Base-by-base conservation (phyloP, 108 stramenopile genomes). In the Chaetoceros muelleri region DNA sequence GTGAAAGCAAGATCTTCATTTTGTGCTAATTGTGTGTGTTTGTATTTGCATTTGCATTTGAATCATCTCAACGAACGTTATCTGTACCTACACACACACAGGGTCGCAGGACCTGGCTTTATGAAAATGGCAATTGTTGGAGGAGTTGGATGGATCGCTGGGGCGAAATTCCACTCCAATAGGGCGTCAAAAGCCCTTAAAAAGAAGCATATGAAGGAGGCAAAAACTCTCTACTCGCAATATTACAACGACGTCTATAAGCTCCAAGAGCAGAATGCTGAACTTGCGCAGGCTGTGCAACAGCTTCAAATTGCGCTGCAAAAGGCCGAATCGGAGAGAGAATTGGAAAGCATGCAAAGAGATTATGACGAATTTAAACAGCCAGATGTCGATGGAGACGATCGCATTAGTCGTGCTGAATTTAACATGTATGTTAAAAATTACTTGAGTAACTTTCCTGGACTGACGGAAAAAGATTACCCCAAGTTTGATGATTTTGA, bases 311-410 rank as follows among this genome's bases (percentile, higher is more conserved):
- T 69, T 7, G 58, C 78, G 57, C 60, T 91, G 19, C n/a, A 57
- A 48, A 44, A 72, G 2, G 73, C 82, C 22, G 78, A 80, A 47
- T 77, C 76, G 30, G 67, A 91, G 58, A 71, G 78, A 23, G 90
- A 96, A 65, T 56, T 76, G 46, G 95, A 96, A 50, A 71, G 79
- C 1, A 55, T 96, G 50, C 89, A 93, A 61, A 64, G 95, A 24
- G 96, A 98, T 76, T 96, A 96, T 62, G 96, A 96, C 55, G 96
- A 98, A 66, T 98, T 98, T 73, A 94, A 95, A 73, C 93, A 95
- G 62, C 96, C 96, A 44, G 96, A 98, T 68, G 67, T 90, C 44
- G 91, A 98, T 72, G 87, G 88, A 2, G 96, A 98, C 60, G 93
- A 98, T 61, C 69, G 87, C 44, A 98, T 98, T 62, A 80, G 78